Conservation (phyloP, 2,329 filamentous ascomycete species). For the Leptographium lundbergii region DNA sequence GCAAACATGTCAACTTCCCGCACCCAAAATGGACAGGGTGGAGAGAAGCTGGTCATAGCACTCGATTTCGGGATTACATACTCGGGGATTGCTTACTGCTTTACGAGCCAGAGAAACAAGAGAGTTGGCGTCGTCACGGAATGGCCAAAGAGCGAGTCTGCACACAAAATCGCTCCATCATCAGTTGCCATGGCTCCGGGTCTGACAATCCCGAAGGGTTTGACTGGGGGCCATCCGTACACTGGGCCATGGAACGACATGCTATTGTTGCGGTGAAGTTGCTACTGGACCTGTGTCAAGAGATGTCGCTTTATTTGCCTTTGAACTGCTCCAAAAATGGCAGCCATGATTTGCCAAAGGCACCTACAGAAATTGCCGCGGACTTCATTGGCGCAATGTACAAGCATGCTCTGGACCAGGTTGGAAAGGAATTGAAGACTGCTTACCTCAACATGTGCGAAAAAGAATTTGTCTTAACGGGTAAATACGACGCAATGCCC, state of each 20-base stretch:
- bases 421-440: background rate
- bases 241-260: background rate
- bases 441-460: background rate
- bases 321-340: background rate
- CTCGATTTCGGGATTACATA: background rate
- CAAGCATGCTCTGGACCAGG: background rate
- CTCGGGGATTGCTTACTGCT: background rate
- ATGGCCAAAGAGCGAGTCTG: background rate
- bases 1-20: too few species aligned
- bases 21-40: background rate
- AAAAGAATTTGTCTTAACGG: background rate
- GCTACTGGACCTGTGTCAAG: conserved; percentile 5
- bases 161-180: background rate
- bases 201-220: background rate
- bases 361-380: background rate
- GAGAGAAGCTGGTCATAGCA: background rate
- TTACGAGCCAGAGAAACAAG: background rate
- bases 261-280: conserved; percentile 6
- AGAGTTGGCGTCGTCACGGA: background rate
- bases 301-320: too few species aligned
- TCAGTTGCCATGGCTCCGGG: background rate
- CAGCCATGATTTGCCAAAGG: background rate
- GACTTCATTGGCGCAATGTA: conserved; percentile 5
- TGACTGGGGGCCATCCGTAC: background rate
- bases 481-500: background rate